Percentiles rank a stretch among this genome's conserved stretches.
phyloP scores from a whole-genome alignment of 441 rosid species.

The Euphorbia schlechtendalii region DNA sequence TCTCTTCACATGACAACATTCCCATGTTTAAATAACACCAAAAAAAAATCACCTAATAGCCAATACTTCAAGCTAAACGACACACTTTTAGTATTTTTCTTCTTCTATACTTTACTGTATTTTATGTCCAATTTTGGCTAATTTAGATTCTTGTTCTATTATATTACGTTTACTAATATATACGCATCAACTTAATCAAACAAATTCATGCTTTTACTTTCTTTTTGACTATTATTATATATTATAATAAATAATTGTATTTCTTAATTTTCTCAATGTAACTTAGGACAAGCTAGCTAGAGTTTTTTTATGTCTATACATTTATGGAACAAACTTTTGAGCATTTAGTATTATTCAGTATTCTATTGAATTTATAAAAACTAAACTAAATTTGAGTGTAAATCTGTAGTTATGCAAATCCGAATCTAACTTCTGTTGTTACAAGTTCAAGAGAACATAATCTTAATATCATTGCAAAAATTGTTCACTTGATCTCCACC shows the following conservation, averaged over 20 bases:
- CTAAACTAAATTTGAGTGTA: too few species aligned
- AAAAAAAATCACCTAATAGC: slow-evolving; percentile 11
- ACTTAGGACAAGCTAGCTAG: too few species aligned
- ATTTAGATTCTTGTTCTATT: not conserved
- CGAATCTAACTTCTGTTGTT: too few species aligned
- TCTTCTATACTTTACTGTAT: not conserved
- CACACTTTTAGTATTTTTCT: slow-evolving; percentile 14
- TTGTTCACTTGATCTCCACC: too few species aligned
- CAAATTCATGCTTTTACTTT: not conserved
- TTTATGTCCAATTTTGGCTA: not conserved
- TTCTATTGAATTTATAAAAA: too few species aligned
- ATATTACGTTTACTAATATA: not conserved
- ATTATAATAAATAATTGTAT: too few species aligned
- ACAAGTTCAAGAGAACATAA: too few species aligned
- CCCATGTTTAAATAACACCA: not conserved
- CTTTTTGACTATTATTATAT: not conserved
- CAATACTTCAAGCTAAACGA: slow-evolving; percentile 13
- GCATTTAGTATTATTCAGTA: too few species aligned
- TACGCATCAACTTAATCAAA: not conserved
- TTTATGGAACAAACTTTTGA: too few species aligned
- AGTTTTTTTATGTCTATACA: too few species aligned
- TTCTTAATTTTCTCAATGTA: not conserved
- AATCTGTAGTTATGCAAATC: too few species aligned
- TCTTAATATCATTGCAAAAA: too few species aligned
- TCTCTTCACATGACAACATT: slow-evolving; percentile 22